A percentile compares a stretch with the other conserved stretches of the same genome.
phyloP scores from a whole-genome alignment of 441 rosid genomes.

The Gossypium trilobum region DNA sequence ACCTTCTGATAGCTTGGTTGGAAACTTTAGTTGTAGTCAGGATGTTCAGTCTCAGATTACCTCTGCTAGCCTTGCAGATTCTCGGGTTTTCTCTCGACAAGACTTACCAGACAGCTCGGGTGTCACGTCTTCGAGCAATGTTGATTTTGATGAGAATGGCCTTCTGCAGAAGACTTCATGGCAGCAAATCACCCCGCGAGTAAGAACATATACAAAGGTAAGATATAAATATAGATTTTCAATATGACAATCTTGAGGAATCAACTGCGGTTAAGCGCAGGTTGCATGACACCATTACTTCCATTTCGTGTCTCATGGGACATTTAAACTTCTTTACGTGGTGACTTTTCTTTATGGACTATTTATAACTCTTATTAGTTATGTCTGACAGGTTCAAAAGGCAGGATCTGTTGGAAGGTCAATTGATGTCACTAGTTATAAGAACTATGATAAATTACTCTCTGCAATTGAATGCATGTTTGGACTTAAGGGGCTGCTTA shows the following conservation, averaged over 20 bases:
- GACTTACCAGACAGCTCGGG: slow-evolving; percentile 79
- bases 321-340: background rate
- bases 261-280: background rate
- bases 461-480: slow-evolving; percentile 86
- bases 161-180: slow-evolving; percentile 61
- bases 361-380: background rate
- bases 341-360: background rate
- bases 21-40: slow-evolving; percentile 62
- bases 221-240: background rate
- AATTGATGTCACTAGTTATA: slow-evolving; percentile 76
- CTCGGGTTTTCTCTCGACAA: slow-evolving; percentile 63
- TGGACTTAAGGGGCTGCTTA: slow-evolving; percentile 82
- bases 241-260: background rate
- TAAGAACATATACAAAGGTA: slow-evolving; percentile 91
- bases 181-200: slow-evolving; percentile 72
- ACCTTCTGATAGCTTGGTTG: slow-evolving; percentile 58
- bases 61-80: slow-evolving; percentile 74
- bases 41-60: slow-evolving; percentile 96
- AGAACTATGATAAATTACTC: slow-evolving; percentile 68
- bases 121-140: slow-evolving; percentile 88
- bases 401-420: slow-evolving; percentile 96
- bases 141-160: slow-evolving; percentile 67
- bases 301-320: background rate
- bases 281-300: background rate
- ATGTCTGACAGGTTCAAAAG: slow-evolving; percentile 74